phyloP scores from a whole-genome alignment of 2,329 filamentous ascomycete species.

The Lecanicillium sp. region DNA sequence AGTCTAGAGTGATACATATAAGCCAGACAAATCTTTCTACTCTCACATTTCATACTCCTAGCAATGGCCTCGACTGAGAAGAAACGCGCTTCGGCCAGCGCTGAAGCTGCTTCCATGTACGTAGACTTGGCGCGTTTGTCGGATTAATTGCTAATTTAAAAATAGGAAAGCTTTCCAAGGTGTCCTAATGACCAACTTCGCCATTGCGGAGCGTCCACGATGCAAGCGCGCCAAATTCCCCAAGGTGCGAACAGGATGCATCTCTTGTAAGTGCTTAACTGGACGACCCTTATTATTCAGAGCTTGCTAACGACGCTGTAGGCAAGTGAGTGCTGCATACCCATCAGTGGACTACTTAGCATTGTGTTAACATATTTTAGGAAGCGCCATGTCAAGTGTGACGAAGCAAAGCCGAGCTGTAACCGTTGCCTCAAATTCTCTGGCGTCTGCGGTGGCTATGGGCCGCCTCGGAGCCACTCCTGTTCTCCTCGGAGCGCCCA shows the following conservation, averaged over 20 bases:
- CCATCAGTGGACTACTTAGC: too few species aligned
- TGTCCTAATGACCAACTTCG: slow-evolving; percentile 24
- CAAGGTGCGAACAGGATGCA: slow-evolving; percentile 27
- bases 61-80: background rate
- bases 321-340: slow-evolving; percentile 22
- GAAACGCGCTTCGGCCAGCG: background rate
- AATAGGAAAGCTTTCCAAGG: slow-evolving; percentile 13
- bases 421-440: slow-evolving; percentile 30
- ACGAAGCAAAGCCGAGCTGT: slow-evolving; percentile 30
- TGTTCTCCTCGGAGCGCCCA: background rate
- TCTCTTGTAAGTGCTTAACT: slow-evolving; percentile 27
- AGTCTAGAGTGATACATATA: too few species aligned
- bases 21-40: too few species aligned
- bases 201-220: slow-evolving; percentile 24
- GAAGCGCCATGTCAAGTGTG: slow-evolving; percentile 31
- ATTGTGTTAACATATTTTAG: slow-evolving; percentile 19
- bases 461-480: background rate
- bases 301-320: slow-evolving; percentile 13
- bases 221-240: slow-evolving; percentile 26
- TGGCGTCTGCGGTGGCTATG: slow-evolving; percentile 30
- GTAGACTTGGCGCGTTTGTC: background rate
- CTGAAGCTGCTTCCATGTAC: slow-evolving; percentile 2
- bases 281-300: too few species aligned
- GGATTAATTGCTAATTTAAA: background rate
- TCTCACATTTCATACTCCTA: background rate